Evolutionary conservation across 495 filamentous ascomycete genomes (phyloP).

Genomic region (Amniculicola lignicola): DNA sequence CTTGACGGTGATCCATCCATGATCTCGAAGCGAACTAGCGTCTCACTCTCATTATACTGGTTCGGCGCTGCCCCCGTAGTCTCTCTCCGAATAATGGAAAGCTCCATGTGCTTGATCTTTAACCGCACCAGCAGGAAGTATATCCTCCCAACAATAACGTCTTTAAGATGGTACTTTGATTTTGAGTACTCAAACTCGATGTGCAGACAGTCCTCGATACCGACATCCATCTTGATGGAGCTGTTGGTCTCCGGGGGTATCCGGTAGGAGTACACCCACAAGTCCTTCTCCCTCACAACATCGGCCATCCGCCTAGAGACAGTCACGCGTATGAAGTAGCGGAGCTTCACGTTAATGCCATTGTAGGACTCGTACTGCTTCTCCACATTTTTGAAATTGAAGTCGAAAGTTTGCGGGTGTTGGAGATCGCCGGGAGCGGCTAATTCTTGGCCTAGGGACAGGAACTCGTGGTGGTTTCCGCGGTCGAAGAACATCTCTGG

Average conservation of each 20-base stretch:
- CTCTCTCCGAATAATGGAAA: conserved; percentile 95
- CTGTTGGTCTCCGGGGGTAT: conserved; percentile 97
- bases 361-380: conserved; percentile 99
- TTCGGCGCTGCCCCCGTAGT: conserved; percentile 98
- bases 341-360: conserved; percentile 97
- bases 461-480: conserved; percentile 98
- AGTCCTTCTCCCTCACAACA: conserved; percentile 97
- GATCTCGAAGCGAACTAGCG: conserved; percentile 97
- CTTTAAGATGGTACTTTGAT: conserved; percentile 98
- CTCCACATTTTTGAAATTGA: conserved; percentile 99
- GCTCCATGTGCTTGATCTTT: conserved; percentile 99
- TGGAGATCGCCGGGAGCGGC: conserved; percentile 95
- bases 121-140: conserved; percentile 96
- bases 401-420: conserved; percentile 97
- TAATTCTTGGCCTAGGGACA: conserved; percentile 91
- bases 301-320: conserved; percentile 96
- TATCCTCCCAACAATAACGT: conserved; percentile 98
- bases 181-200: conserved; percentile 99
- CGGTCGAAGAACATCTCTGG: conserved; percentile 99
- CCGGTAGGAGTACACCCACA: conserved; percentile 99
- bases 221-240: conserved; percentile 99
- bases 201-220: conserved; percentile 98
- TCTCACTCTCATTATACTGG: conserved; percentile 99
- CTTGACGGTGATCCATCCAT: conserved; percentile 97
- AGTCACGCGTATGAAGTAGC: conserved; percentile 96